phyloP scores from a whole-genome alignment of 2,329 filamentous ascomycete genomes.

The Phialocephala sp. region DNA sequence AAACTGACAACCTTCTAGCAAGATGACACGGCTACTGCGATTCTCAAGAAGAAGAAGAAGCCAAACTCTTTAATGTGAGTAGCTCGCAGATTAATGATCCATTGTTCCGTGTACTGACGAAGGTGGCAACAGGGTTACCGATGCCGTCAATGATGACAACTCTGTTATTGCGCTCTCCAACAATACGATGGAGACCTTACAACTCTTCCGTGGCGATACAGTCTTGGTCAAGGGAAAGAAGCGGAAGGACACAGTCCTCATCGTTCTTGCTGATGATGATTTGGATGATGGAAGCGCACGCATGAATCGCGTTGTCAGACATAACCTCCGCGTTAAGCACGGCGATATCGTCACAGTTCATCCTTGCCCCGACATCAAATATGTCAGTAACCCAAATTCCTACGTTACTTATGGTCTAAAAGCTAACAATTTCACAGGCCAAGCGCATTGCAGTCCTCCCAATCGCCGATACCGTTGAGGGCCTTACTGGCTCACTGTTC shows the following conservation, averaged over 20 bases:
- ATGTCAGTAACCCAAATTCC: constrained; percentile 66
- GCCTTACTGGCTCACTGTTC: constrained; percentile 95
- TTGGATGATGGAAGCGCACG: constrained; percentile 96
- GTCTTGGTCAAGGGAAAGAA: constrained; percentile 99
- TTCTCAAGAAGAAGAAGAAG: constrained; percentile 99
- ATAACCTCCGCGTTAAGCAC: constrained; percentile 98
- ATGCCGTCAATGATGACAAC: constrained; percentile 99
- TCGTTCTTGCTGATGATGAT: constrained; percentile 96
- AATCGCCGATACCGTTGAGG: constrained; percentile 97
- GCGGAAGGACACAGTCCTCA: constrained; percentile 97
- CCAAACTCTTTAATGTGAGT: constrained; percentile 95
- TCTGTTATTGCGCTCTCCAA: constrained; percentile 98
- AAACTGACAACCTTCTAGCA: constrained; percentile 60
- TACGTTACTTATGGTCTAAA: background rate
- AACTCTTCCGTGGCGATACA: constrained; percentile 98
- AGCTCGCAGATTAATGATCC: constrained; percentile 25
- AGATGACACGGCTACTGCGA: constrained; percentile 92
- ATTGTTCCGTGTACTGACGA: constrained; percentile 38
- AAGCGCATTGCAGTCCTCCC: constrained; percentile 98
- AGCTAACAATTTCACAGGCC: constrained; percentile 63
- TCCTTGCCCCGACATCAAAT: constrained; percentile 99
- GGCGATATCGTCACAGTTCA: constrained; percentile 97
- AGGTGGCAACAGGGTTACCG: constrained; percentile 75
- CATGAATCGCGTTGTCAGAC: constrained; percentile 97
- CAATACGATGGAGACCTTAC: constrained; percentile 97